phyloP scores from a whole-genome alignment of 495 filamentous ascomycete genomes.

The Xylaria grammica region DNA sequence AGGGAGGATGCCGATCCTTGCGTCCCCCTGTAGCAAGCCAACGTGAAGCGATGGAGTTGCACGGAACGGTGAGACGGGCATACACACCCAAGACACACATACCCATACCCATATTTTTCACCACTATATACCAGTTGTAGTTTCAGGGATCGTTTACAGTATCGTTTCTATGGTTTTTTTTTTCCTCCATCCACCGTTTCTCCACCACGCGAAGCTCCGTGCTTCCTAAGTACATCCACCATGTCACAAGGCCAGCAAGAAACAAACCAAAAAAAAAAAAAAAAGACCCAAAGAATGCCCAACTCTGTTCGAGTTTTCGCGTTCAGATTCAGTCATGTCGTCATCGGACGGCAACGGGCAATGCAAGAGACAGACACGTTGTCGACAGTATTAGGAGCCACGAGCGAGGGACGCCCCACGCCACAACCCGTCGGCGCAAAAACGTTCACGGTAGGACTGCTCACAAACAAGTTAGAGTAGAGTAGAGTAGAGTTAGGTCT shows the following conservation, averaged over 20 bases:
- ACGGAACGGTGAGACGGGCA: neutral
- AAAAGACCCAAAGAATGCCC: neutral
- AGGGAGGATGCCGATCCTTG: conserved; percentile 13
- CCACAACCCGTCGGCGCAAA: neutral
- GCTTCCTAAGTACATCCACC: neutral
- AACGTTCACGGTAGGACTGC: neutral
- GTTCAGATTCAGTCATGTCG: neutral
- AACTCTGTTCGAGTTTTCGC: neutral
- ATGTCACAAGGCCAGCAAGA: neutral
- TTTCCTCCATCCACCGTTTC: neutral
- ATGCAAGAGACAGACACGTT: conserved; percentile 9
- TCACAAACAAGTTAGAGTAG: neutral
- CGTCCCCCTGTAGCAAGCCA: conserved; percentile 1
- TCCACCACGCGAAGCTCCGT: neutral
- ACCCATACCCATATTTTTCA: neutral
- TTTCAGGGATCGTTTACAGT: neutral
- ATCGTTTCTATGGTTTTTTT: no score
- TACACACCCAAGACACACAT: neutral
- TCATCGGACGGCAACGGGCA: neutral
- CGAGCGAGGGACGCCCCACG: conserved; percentile 3
- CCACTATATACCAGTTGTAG: neutral
- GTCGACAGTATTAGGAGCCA: neutral
- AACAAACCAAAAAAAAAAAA: neutral
- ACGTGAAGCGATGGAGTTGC: conserved; percentile 1
- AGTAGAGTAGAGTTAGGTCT: neutral